Conservation (phyloP, 2,329 filamentous ascomycete species). For the Cercospora beticola region DNA sequence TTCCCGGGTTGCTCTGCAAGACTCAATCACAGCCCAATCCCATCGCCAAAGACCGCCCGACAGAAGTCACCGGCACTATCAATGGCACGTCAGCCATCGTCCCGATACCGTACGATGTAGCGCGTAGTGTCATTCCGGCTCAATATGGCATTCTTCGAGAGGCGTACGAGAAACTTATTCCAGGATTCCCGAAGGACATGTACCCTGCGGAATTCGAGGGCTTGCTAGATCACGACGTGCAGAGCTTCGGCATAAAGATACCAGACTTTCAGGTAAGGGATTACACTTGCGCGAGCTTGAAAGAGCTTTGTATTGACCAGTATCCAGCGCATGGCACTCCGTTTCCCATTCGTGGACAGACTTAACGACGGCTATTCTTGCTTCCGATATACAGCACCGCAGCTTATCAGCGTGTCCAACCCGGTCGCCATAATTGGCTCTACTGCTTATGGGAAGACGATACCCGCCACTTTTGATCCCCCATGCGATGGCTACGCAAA, state of each 20-base stretch:
- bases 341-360: slow-evolving; percentile 20
- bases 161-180: slow-evolving; percentile 17
- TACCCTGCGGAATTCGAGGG: slow-evolving; percentile 19
- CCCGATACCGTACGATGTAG: slow-evolving; percentile 18
- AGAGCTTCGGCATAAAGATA: slow-evolving; percentile 9
- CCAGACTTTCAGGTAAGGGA: slow-evolving; percentile 15
- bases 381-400: slow-evolving; percentile 16
- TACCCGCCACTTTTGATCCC: slow-evolving; percentile 16
- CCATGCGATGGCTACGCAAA: slow-evolving; percentile 19
- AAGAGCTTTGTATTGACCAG: neutral
- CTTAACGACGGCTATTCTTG: slow-evolving; percentile 20
- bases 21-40: slow-evolving; percentile 22
- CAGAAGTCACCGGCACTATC: slow-evolving; percentile 20
- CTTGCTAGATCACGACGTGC: slow-evolving; percentile 17
- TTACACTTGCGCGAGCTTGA: neutral
- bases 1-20: slow-evolving; percentile 5
- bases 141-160: slow-evolving; percentile 19
- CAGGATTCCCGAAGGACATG: slow-evolving; percentile 17
- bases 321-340: slow-evolving; percentile 1
- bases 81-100: slow-evolving; percentile 24
- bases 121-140: slow-evolving; percentile 17
- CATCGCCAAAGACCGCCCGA: slow-evolving; percentile 14
- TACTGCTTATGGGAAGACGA: slow-evolving; percentile 6
- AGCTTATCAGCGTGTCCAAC: slow-evolving; percentile 14
- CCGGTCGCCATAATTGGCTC: slow-evolving; percentile 10